Base-by-base conservation (phyloP, 78 protist genomes). In the Tieghemostelium lacteum region DNA sequence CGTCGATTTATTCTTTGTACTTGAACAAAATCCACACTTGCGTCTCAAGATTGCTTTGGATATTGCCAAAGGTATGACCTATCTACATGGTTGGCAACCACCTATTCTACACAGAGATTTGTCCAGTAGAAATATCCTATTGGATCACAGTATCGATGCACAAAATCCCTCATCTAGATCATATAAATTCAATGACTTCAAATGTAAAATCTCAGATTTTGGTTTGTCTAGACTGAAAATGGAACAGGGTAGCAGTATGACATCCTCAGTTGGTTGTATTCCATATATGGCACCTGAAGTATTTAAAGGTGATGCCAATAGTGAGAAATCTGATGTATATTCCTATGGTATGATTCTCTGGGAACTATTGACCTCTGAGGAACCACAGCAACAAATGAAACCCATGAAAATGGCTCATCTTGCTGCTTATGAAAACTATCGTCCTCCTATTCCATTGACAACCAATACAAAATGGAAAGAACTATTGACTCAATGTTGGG, bases 21-120 rank as follows among this genome's bases (percentile, higher is more conserved):
- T 80, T 7, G 77, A 80, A 57, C 71, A 80, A 37, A 80, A 80
- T 57, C 88, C 88, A 29, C 75, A 60, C 10, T 22, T 66, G 16
- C 92, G 93, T 40, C 20, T 94, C 8, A 52, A 76, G n/a, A 69
- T 94, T 29, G 96, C 96, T 1, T 19, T 29, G 37, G 96, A 94
- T 72, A 87, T 87, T 24, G 96, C 96, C 19, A 64, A 77, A 34
- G 98, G 95, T 36, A 74, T 93, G 93, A 37, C n/a, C 33, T 86
- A 70, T 57, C 74, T 93, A 2, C 96, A 93, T 76, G 93, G 87
- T 33, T 66, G 76, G 87, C 76, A 75, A 14, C 97, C 96, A 0
- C 70, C 91, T 1, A 87, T 93, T 34, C 66, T 93, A 20, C 92
- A 93, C 36, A 26, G 96, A 31, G 96, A 93, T 85, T 42, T 93